phyloP scores from a whole-genome alignment of 1,139 yeast species.

The Zygoascus sp. region DNA sequence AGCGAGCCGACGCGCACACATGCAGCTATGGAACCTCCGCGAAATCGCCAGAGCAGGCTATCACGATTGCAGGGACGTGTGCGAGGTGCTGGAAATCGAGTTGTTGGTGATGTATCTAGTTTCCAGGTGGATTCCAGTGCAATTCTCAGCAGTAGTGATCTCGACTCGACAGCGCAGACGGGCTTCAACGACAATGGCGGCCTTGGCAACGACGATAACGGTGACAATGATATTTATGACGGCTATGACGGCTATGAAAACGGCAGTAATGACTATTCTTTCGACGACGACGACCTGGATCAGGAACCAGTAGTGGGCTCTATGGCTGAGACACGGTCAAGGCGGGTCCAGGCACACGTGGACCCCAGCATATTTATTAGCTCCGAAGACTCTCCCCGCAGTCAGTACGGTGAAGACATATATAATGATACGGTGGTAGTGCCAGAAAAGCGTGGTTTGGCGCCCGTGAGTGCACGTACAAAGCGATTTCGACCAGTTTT shows the following conservation, averaged over 20 bases:
- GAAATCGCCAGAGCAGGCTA: background rate
- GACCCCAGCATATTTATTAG: background rate
- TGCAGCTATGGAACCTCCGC: background rate
- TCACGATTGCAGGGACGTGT: slow-evolving; percentile 3
- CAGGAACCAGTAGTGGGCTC: slow-evolving; percentile 1
- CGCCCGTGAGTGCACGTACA: background rate
- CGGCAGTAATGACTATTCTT: background rate
- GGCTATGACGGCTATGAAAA: background rate
- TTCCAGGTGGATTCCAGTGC: slow-evolving; percentile 6
- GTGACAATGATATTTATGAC: background rate
- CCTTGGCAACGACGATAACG: slow-evolving; percentile 1
- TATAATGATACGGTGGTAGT: background rate
- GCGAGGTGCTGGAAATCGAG: slow-evolving; percentile 6
- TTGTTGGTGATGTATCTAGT: slow-evolving; percentile 1
- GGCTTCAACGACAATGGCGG: background rate
- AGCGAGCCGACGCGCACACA: background rate
- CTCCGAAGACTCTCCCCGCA: background rate
- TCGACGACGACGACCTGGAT: slow-evolving; percentile 8
- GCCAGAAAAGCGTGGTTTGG: background rate
- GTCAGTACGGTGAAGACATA: background rate
- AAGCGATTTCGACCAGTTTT: background rate
- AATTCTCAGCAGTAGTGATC: background rate
- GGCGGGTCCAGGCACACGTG: background rate
- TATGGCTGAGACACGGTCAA: background rate
- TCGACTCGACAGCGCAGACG: background rate